These are phyloP conservation scores for Solanum pimpinellifolium DNA, from an alignment of 257 asterid genomes.

Conservation along the genomic window DNA sequence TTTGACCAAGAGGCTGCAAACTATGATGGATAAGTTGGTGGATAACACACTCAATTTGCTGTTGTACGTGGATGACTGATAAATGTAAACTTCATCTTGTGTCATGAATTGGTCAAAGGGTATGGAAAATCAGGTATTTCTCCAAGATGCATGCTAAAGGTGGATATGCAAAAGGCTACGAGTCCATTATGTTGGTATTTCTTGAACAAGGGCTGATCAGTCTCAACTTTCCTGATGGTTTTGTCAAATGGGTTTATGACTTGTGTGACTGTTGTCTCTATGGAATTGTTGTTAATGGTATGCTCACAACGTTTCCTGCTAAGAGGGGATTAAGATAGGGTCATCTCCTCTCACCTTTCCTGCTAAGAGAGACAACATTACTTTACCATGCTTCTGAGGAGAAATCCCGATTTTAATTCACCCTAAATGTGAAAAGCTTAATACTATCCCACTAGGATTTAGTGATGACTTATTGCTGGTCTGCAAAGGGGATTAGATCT, in stretches of 20 bases:
- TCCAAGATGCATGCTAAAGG: too few species aligned
- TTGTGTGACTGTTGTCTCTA: neutral
- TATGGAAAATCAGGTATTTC: too few species aligned
- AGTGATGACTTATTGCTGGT: neutral
- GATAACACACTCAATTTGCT: too few species aligned
- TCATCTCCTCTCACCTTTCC: neutral
- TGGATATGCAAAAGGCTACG: neutral
- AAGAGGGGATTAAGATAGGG: neutral
- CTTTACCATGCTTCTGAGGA: neutral
- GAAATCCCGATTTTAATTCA: neutral
- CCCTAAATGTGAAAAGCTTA: neutral
- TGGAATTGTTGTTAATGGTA: neutral
- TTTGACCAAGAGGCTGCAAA: too few species aligned
- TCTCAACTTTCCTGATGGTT: neutral
- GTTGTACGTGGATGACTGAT: too few species aligned
- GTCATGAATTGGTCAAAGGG: too few species aligned
- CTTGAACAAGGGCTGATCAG: neutral
- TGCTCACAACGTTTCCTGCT: neutral
- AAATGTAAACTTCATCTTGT: too few species aligned
- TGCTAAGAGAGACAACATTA: neutral
- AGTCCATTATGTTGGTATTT: neutral
- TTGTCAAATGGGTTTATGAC: neutral
- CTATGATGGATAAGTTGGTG: too few species aligned
- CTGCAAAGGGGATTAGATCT: neutral
- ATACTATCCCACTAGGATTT: neutral